phyloP scores from a whole-genome alignment of 768 basidiomycete genomes.

The Ramaria sp. region DNA sequence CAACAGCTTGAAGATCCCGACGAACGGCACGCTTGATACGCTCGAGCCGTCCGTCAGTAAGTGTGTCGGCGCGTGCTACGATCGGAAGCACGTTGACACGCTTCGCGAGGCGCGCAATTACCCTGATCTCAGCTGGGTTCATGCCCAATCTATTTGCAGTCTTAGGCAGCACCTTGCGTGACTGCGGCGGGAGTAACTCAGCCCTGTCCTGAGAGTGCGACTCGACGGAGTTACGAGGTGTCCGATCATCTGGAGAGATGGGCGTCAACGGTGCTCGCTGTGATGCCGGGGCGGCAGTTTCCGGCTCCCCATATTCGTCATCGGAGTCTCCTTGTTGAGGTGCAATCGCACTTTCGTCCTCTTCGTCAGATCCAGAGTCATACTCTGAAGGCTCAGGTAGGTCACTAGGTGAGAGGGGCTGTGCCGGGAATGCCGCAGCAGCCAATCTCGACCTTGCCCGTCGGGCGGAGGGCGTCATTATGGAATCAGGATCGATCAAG shows the following conservation, averaged over 20 bases:
- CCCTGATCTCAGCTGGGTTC: slow-evolving; percentile 69
- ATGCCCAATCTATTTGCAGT: slow-evolving; percentile 36
- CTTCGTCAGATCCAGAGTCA: slow-evolving; percentile 42
- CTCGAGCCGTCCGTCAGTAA: slow-evolving; percentile 67
- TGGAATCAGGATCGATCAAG: slow-evolving; percentile 68
- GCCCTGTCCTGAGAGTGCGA: background rate
- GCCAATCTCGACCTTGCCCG: slow-evolving; percentile 21
- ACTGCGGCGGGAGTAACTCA: background rate
- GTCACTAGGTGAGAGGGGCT: slow-evolving; percentile 28
- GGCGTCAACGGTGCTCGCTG: background rate
- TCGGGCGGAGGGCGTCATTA: slow-evolving; percentile 45
- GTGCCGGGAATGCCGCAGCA: slow-evolving; percentile 26
- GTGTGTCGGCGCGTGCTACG: slow-evolving; percentile 68
- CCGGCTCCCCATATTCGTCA: slow-evolving; percentile 5
- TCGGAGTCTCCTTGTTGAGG: background rate
- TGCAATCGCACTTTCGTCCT: slow-evolving; percentile 16
- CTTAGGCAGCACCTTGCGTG: background rate
- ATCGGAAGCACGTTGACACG: slow-evolving; percentile 77
- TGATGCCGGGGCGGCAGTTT: background rate
- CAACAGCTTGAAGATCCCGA: slow-evolving; percentile 51
- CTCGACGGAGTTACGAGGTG: slow-evolving; percentile 1
- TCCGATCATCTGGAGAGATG: background rate
- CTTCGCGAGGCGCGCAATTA: slow-evolving; percentile 63
- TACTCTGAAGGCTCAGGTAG: slow-evolving; percentile 32
- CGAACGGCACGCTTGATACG: slow-evolving; percentile 68